Evolutionary conservation across 2,329 filamentous ascomycete species (phyloP).

Genomic region (Geosmithia putterillii): DNA sequence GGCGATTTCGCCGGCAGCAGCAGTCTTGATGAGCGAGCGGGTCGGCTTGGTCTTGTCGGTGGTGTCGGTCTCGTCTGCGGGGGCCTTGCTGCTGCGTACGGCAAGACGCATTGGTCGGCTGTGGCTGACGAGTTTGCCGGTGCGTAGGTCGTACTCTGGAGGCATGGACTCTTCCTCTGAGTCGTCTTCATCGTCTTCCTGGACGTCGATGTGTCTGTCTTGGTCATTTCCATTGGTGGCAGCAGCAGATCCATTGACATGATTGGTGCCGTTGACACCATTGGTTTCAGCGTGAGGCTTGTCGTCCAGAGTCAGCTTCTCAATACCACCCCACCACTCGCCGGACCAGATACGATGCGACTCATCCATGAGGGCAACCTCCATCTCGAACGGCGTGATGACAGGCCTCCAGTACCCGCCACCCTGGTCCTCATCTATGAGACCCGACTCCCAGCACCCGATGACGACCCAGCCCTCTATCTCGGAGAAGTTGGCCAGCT

Average conservation of each 20-base stretch:
- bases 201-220: constrained; percentile 1
- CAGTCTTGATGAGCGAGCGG: constrained; percentile 42
- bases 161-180: constrained; percentile 57
- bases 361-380: constrained; percentile 63
- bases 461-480: constrained; percentile 95
- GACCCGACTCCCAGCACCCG: constrained; percentile 92
- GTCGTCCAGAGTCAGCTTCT: constrained; percentile 42
- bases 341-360: constrained; percentile 72
- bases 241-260: constrained; percentile 4
- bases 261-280: background rate
- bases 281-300: constrained; percentile 9
- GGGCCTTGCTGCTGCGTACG: constrained; percentile 8
- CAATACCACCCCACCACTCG: constrained; percentile 81
- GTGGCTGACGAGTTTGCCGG: constrained; percentile 68
- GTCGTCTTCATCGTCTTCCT: constrained; percentile 5
- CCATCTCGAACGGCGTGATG: constrained; percentile 89
- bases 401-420: constrained; percentile 74
- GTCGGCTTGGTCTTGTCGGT: constrained; percentile 6
- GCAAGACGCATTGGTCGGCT: constrained; percentile 59
- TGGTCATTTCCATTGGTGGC: background rate
- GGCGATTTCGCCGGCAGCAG: constrained; percentile 51
- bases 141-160: constrained; percentile 86
- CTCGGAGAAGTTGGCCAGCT: constrained; percentile 92
- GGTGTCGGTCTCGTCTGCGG: constrained; percentile 7
- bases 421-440: constrained; percentile 75